Conservation (phyloP, 306 rosid genomes). For the Hippophae gyantsensis region DNA sequence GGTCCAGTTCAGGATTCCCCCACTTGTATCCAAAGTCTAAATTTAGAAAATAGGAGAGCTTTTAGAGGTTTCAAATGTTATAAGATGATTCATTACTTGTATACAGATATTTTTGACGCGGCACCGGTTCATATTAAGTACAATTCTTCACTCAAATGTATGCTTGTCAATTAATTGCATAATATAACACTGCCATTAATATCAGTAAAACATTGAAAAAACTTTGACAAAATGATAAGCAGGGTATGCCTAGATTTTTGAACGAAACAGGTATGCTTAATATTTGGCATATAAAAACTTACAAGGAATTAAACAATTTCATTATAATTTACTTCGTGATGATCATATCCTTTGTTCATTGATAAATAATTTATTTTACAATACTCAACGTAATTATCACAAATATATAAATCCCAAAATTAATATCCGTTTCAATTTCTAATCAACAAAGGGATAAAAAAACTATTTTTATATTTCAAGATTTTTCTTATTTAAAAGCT, state of each 20-base stretch:
- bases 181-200: too few species aligned
- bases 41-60: conserved; percentile 12
- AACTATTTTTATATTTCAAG: neutral
- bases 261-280: neutral
- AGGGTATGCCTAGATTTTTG: neutral
- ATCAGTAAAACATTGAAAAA: neutral
- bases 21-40: conserved; percentile 41
- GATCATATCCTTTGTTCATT: too few species aligned
- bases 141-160: neutral
- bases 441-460: neutral
- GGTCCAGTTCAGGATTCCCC: conserved; percentile 72
- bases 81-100: neutral
- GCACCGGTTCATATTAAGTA: too few species aligned
- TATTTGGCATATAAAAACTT: neutral
- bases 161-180: too few species aligned
- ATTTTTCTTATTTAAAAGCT: neutral
- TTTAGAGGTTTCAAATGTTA: conserved; percentile 2
- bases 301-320: too few species aligned
- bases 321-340: too few species aligned
- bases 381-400: too few species aligned
- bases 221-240: neutral
- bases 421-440: too few species aligned
- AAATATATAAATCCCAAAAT: too few species aligned
- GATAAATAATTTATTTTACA: too few species aligned
- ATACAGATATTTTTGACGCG: neutral